phyloP scores from a whole-genome alignment of 2,329 filamentous ascomycete species.

The Fusarium poae region DNA sequence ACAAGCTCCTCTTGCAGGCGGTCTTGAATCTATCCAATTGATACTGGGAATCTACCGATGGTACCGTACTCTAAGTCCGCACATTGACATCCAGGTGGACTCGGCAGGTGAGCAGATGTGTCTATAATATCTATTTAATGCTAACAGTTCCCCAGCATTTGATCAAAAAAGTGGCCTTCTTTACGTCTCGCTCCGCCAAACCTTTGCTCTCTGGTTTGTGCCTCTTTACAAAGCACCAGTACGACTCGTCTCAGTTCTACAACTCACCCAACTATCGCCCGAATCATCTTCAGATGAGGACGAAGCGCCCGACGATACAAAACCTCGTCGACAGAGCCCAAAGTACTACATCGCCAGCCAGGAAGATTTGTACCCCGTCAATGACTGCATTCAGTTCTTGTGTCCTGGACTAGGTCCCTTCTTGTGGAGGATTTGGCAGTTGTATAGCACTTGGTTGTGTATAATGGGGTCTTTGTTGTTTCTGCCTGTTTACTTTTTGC shows the following conservation, averaged over 20 bases:
- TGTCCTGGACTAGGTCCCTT: constrained; percentile 68
- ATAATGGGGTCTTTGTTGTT: constrained; percentile 66
- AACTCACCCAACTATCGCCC: constrained; percentile 64
- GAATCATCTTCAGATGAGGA: constrained; percentile 43
- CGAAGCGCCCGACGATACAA: constrained; percentile 31
- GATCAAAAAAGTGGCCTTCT: constrained; percentile 75
- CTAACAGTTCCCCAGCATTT: constrained; percentile 64
- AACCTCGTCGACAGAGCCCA: constrained; percentile 37
- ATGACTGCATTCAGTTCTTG: constrained; percentile 81
- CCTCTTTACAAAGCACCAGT: constrained; percentile 80
- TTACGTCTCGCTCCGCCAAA: constrained; percentile 79
- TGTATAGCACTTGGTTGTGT: constrained; percentile 74
- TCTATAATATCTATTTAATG: rapidly evolving
- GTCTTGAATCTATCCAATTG: constrained; percentile 73
- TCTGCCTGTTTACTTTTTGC: constrained; percentile 52
- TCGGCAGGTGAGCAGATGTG: constrained; percentile 59
- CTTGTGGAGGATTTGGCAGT: constrained; percentile 70
- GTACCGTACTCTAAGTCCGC: constrained; percentile 86
- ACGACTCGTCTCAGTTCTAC: constrained; percentile 75
- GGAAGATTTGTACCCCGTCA: constrained; percentile 84
- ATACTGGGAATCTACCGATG: constrained; percentile 80
- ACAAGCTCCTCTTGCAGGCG: constrained; percentile 57
- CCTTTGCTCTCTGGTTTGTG: constrained; percentile 81
- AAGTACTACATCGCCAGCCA: constrained; percentile 80
- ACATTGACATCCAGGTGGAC: constrained; percentile 76